Conservation (phyloP, 208 protist genomes). For the Wallacemonas collosoma region DNA sequence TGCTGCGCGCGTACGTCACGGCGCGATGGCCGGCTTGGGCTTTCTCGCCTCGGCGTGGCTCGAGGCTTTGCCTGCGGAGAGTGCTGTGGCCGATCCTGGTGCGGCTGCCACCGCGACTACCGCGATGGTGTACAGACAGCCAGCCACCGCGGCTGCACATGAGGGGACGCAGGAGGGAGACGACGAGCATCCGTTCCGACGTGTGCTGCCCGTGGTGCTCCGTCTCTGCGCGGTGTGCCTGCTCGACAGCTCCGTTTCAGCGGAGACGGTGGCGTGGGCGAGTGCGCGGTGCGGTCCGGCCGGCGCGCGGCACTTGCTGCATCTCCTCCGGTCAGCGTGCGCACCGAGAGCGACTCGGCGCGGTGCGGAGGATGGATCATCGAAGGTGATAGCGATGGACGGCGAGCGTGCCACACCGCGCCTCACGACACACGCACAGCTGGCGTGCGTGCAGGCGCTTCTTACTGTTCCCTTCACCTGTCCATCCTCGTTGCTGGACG, state of each 20-base stretch:
- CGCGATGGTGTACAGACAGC: too few species aligned
- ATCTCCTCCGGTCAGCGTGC: neutral
- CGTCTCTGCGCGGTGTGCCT: conserved; percentile 15
- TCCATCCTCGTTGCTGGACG: conserved; percentile 31
- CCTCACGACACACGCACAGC: neutral
- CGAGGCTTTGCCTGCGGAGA: too few species aligned
- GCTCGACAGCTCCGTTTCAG: conserved; percentile 23
- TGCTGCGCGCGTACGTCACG: conserved; percentile 52
- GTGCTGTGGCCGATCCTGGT: too few species aligned
- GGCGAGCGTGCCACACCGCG: conserved; percentile 3
- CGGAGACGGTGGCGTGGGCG: conserved; percentile 59
- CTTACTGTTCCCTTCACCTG: neutral
- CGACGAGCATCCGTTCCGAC: neutral
- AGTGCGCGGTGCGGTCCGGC: conserved; percentile 35
- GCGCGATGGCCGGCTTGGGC: conserved; percentile 60
- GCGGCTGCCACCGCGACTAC: too few species aligned
- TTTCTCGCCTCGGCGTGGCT: conserved; percentile 29
- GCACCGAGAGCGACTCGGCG: neutral
- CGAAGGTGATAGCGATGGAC: neutral
- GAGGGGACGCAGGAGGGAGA: neutral
- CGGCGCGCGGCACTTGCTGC: conserved; percentile 16
- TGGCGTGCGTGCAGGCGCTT: conserved; percentile 12
- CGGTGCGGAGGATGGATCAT: neutral
- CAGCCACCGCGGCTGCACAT: neutral
- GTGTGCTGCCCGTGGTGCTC: conserved; percentile 1